Evolutionary conservation across 148 eudicot genomes (phyloP).

Genomic region (Persicaria maculosa): DNA sequence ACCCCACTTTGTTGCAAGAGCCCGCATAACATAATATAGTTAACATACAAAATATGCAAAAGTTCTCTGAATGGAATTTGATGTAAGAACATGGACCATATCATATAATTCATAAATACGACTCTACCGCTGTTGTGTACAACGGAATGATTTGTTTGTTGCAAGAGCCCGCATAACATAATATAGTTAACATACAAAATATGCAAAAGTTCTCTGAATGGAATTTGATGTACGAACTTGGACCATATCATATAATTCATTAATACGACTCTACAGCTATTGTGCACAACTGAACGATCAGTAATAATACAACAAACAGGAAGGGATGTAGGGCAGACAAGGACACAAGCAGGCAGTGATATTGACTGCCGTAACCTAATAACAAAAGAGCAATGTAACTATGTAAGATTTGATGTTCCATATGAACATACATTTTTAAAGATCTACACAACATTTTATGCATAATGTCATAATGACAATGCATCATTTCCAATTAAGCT

Average conservation of each 20-base stretch:
- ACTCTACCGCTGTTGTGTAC: background rate
- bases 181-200: background rate
- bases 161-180: background rate
- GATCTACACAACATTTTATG: background rate
- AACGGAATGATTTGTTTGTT: background rate
- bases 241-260: background rate
- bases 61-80: background rate
- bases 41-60: background rate
- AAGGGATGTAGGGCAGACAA: constrained; percentile 1
- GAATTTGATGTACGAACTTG: background rate
- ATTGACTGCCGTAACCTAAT: background rate
- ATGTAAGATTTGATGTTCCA: background rate
- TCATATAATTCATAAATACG: background rate
- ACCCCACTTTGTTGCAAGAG: background rate
- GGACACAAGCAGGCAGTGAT: background rate
- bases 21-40: background rate
- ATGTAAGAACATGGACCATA: background rate
- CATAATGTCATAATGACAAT: background rate
- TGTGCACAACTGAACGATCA: background rate
- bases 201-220: background rate
- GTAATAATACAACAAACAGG: background rate
- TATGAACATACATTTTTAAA: background rate
- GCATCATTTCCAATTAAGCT: background rate
- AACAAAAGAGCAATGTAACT: background rate
- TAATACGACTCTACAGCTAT: background rate